phyloP scores from a whole-genome alignment of 306 rosid species.

The Myrica gale region DNA sequence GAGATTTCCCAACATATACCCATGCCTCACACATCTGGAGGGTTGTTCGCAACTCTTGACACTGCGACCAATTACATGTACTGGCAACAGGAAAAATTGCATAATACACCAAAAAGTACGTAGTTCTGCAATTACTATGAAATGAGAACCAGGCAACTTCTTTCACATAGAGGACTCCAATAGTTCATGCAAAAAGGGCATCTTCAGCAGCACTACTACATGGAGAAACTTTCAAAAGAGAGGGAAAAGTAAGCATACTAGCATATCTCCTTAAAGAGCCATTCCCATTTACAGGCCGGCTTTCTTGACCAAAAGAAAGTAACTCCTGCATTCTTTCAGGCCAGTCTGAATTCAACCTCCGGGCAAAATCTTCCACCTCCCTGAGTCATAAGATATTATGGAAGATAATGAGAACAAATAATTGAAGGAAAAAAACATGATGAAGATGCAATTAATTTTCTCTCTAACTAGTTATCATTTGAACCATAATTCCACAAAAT shows the following conservation, averaged over 20 bases:
- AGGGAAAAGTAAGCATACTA: slow-evolving; percentile 43
- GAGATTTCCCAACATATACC: neutral
- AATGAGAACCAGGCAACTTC: neutral
- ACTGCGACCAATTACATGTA: neutral
- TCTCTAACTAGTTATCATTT: neutral
- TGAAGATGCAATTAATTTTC: neutral
- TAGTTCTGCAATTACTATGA: neutral
- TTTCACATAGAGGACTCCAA: neutral
- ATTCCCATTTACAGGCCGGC: slow-evolving; percentile 54
- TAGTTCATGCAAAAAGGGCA: slow-evolving; percentile 24
- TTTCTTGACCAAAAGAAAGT: slow-evolving; percentile 72
- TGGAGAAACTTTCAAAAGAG: slow-evolving; percentile 16
- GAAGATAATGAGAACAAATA: neutral
- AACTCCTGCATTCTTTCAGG: slow-evolving; percentile 91
- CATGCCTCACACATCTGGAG: neutral
- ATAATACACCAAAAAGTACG: neutral
- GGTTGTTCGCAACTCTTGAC: neutral
- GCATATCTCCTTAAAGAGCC: slow-evolving; percentile 50
- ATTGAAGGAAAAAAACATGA: neutral
- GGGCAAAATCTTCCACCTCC: slow-evolving; percentile 94
- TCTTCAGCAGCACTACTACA: neutral
- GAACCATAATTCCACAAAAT: neutral
- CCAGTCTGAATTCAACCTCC: slow-evolving; percentile 92
- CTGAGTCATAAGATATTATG: slow-evolving; percentile 44
- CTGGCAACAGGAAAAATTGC: neutral